phyloP scores from a whole-genome alignment of 768 basidiomycete genomes.

The Suillus hirtellus region DNA sequence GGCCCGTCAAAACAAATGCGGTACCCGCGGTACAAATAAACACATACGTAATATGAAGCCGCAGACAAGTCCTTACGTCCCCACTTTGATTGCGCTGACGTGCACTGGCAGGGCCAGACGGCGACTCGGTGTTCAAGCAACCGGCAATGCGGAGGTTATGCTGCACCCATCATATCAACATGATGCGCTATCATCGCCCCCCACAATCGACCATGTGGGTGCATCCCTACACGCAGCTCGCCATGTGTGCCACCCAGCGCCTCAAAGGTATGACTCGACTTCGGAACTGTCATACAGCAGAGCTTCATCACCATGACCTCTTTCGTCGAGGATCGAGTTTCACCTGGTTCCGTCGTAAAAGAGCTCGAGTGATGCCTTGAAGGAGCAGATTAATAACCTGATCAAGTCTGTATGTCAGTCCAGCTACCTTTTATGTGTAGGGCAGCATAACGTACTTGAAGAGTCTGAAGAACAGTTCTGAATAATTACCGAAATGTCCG shows the following conservation, averaged over 20 bases:
- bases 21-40: slow-evolving; percentile 5
- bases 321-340: too few relatives aligned
- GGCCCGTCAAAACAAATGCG: background rate
- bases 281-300: background rate
- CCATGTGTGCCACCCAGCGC: background rate
- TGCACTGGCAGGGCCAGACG: background rate
- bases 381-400: background rate
- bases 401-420: background rate
- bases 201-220: background rate
- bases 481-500: slow-evolving; percentile 4
- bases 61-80: background rate
- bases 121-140: slow-evolving; percentile 3
- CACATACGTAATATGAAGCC: background rate
- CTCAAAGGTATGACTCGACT: background rate
- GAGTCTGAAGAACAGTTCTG: slow-evolving; percentile 3
- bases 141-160: background rate
- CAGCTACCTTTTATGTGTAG: background rate
- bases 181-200: slow-evolving; percentile 5
- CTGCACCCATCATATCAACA: background rate
- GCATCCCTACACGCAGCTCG: background rate
- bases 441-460: background rate
- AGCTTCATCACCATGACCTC: background rate
- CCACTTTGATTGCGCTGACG: background rate
- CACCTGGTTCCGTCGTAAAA: too few relatives aligned
- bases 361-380: background rate